Evolutionary conservation across 768 basidiomycete species (phyloP), one percentile per base, ranked within the genome.

Genomic region (Termitomyces eurrhizus): DNA sequence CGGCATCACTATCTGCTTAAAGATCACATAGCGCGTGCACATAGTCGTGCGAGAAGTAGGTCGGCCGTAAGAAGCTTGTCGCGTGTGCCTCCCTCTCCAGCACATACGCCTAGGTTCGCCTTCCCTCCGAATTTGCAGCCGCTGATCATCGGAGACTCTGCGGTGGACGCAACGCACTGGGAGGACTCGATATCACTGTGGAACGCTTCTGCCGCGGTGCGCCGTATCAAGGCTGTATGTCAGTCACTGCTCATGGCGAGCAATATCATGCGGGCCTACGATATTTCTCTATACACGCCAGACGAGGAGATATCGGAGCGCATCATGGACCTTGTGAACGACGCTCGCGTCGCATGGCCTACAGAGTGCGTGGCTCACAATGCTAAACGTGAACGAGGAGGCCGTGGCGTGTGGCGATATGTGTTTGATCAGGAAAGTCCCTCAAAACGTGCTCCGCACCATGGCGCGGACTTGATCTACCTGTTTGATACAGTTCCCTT

Each of bases 351-450:
- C 37, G 87, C 88, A 14, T 92, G 89, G 89, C 89, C 89, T 11
- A 88, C 86, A 1, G 86, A 92, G 29, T 83, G 85, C 62, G 74
- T 87, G 39, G 82, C 80, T 3, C 74, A 80, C 55, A 78, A 78
- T 56, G 79, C 83, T 2, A 78, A 78, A 57, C 75, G 71, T 18
- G 82, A 79, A 52, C 76, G 82, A 2, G 78, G 80, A 14, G 87
- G 84, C 1, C 76, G 75, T 44, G 81, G 81, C n/a, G 88, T 90
- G 6, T 92, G 86, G 85, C 80, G 90, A 59, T 92, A 89, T 65
- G 84, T 90, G 18, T 92, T 92, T 68, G 90, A 92, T 72, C 90
- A 92, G 73, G 90, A 90, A 66, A 83, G 87, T 1, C 87, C 89
- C 9, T 75, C 80, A 26, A 78, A 83, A 51, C 83, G 84, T 14